Evolutionary conservation across 2,329 filamentous ascomycete species (phyloP), one percentile per base, ranked within the genome.

Genomic region (Ceratocystis destructans): DNA sequence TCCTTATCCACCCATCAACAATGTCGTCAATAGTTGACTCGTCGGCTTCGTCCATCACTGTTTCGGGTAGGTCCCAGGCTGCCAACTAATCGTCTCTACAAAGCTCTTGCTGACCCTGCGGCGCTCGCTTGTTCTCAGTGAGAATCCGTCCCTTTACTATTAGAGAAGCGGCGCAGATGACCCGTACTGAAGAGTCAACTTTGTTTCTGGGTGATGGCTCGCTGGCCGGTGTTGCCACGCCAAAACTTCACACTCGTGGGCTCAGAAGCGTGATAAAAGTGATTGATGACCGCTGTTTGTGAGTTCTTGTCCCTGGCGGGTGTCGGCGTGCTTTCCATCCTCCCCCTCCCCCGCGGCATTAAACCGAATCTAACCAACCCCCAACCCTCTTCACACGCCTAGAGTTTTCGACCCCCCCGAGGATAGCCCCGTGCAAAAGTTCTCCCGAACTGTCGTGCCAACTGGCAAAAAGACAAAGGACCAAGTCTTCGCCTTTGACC

Each of bases 331-430:
- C 8, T 37, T 37, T 2, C 33, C 33, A 22, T 22, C 22, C 22
- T 33, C 33, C 33, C 33, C 33, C 33, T 5, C 7, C 1, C 1
- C 33, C 33, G 33, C 33, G 22, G 22, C 12, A 1, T 41, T 12
- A 41, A 12, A 12, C 37, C 1, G 33, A 41, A 41, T 41, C 37
- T 41, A 41, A 41, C 37, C 10, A 41, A 41, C 22, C 22, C 10
- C 33, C 10, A 41, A 41, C 22, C 22, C 10, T 25, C 22, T 50
- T 17, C 3, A 48, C 25, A n/a, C 3, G 5, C n/a, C 6, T 50
- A 97, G 94, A 74, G 87, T 99, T 41, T 99, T 99, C 75, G 94
- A 99, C 72, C 94, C 94, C 6, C 94, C 94, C 53, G 94, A 99
- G 76, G 92, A 97, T 73, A 96, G 86, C 72, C 89, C 92, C 0